Evolutionary conservation across 306 rosid species (phyloP), one percentile per base, ranked within the genome.

Genomic region (Cucurbita pepo): DNA sequence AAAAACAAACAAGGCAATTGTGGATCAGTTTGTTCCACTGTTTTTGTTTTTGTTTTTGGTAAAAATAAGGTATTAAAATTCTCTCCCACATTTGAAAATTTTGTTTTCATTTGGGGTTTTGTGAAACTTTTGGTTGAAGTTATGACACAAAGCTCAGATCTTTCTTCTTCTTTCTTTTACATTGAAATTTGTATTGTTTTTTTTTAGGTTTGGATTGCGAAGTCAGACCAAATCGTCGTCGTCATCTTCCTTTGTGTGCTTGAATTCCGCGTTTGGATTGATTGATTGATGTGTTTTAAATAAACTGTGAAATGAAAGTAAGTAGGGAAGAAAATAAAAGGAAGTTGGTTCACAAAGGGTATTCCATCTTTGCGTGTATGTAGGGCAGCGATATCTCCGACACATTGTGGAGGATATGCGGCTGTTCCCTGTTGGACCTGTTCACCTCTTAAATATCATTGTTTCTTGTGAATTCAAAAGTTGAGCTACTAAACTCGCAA

Each of bases 221-320:
- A 62, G 50, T 40, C 30, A 40, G 30, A 62, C 14, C 30, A 62
- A 54, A 18, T 8, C 38, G 61, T 44, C 37, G 75, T 75, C 44
- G 75, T 79, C 53, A 52, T 64, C 34, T 30, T 19, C 61, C 34
- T 50, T 59, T 38, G 50, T 18, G 43, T 65, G 72, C 79, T 69
- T 69, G 73, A 75, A 75, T 52, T 52, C 56, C 72, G 79, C 55
- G 18, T 48, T 34, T 51, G 18, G 73, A 79, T 71, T 30, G 34
- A 30, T 30, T 75, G 79, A 71, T 75, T 75, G 76, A 75, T 59
- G 65, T 36, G 72, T 60, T 62, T 40, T n/a, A 16, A 61, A 14
- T 40, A 37, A 62, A 60, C 21, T 60, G 11, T 36, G 13, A 13
- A 34, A 6, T 8, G 36, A 56, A 59, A 60, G n/a, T 12, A 30